phyloP scores from a whole-genome alignment of 306 rosid genomes.

The Vigna unguiculata region DNA sequence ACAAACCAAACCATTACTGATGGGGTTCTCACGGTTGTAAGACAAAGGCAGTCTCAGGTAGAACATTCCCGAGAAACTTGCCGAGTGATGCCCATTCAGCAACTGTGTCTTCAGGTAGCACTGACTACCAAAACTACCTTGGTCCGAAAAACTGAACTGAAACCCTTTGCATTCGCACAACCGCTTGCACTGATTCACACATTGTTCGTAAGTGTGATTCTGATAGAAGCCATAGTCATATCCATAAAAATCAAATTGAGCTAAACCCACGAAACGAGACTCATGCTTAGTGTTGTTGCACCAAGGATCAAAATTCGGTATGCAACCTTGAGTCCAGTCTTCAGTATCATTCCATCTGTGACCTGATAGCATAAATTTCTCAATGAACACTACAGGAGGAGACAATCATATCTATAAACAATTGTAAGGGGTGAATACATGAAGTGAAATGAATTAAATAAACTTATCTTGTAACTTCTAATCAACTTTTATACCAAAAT shows the following conservation, averaged over 20 bases:
- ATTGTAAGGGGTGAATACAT: no score
- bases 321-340: constrained; percentile 42
- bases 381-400: background rate
- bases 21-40: background rate
- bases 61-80: background rate
- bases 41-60: constrained; percentile 14
- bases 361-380: background rate
- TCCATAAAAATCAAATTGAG: constrained; percentile 14
- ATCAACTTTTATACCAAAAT: background rate
- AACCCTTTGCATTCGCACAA: constrained; percentile 29
- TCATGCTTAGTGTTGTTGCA: constrained; percentile 7
- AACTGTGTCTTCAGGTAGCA: constrained; percentile 34
- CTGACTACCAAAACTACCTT: background rate
- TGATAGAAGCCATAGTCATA: background rate
- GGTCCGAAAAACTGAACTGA: background rate
- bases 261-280: constrained; percentile 7
- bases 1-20: background rate
- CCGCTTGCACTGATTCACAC: constrained; percentile 3
- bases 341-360: background rate
- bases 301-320: constrained; percentile 30
- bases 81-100: background rate
- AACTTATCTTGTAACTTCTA: background rate
- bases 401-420: background rate
- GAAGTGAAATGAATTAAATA: background rate
- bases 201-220: constrained; percentile 18